These are phyloP conservation scores for Cryphonectria radicalis DNA, from an alignment of 2,329 filamentous ascomycete genomes.

Conservation along the genomic window DNA sequence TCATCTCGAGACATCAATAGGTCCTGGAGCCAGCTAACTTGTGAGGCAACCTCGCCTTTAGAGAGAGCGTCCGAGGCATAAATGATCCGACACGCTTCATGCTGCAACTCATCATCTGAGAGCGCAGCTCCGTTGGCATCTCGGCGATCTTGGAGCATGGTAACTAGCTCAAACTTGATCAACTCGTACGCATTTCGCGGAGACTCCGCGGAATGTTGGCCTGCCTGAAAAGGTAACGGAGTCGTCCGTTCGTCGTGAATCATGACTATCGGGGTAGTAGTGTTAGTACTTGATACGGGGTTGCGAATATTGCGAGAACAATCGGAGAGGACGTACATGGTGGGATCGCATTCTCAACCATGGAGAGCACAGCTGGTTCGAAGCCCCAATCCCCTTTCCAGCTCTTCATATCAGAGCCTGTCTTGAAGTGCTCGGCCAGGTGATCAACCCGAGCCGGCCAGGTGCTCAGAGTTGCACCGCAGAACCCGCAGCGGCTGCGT, in stretches of 20 bases:
- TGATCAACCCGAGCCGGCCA: conserved; percentile 66
- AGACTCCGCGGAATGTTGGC: conserved; percentile 47
- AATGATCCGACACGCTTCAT: conserved; percentile 64
- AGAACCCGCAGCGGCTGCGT: conserved; percentile 68
- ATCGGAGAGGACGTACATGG: conserved; percentile 56
- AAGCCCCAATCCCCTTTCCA: conserved; percentile 76
- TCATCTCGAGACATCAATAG: conserved; percentile 56
- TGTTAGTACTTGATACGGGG: not conserved
- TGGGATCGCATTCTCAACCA: conserved; percentile 70
- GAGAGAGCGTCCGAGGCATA: conserved; percentile 57
- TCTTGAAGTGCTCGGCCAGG: conserved; percentile 70
- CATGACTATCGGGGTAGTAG: conserved; percentile 51
- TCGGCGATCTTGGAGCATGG: conserved; percentile 52
- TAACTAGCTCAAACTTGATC: conserved; percentile 60
- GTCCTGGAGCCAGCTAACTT: conserved; percentile 61
- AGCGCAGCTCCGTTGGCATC: conserved; percentile 47
- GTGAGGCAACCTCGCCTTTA: conserved; percentile 43
- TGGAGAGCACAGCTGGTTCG: conserved; percentile 61
- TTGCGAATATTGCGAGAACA: not conserved
- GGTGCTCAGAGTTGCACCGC: conserved; percentile 63
- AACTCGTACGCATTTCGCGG: conserved; percentile 65
- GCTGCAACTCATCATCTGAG: conserved; percentile 57
- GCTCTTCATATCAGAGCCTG: conserved; percentile 67
- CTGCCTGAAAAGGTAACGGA: conserved; percentile 58
- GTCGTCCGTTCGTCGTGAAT: conserved; percentile 66